A percentile compares a stretch with the other conserved stretches of the same genome.
These are phyloP conservation scores for Sphagnum magellanicum DNA, from an alignment of 228 moss, liverwort and hornwort species.

Conservation along the genomic window DNA sequence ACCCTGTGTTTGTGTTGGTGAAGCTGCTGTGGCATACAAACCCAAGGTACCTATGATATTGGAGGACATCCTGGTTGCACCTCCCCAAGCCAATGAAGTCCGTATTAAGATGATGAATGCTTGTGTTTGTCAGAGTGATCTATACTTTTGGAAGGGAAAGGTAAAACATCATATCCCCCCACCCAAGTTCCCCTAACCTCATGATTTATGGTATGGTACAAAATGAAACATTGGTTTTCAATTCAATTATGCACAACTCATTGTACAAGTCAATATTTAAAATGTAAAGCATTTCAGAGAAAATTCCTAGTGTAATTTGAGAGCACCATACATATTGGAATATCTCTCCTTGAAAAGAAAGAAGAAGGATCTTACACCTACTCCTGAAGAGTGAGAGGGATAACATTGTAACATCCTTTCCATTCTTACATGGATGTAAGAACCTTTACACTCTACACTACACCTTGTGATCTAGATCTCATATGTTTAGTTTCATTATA, in stretches of 20 bases:
- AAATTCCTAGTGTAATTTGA: not conserved
- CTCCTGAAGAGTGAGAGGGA: too few relatives aligned
- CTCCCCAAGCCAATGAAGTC: conserved; percentile 40
- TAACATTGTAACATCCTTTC: too few relatives aligned
- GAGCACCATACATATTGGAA: not conserved
- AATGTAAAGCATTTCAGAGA: not conserved
- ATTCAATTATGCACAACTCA: not conserved
- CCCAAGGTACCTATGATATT: conserved; percentile 20
- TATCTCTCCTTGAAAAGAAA: too few relatives aligned
- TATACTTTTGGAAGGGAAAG: conserved; percentile 39
- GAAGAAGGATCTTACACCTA: too few relatives aligned
- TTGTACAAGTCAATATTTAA: not conserved
- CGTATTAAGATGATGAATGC: conserved; percentile 31
- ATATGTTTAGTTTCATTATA: too few relatives aligned
- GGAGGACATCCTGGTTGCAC: conserved; percentile 43
- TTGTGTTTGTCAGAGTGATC: conserved; percentile 41
- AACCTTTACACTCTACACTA: too few relatives aligned
- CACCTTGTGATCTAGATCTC: too few relatives aligned
- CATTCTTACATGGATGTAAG: too few relatives aligned
- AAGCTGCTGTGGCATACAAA: conserved; percentile 40
- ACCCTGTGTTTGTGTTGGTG: not conserved
- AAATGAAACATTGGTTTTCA: not conserved
- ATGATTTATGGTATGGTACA: not conserved
- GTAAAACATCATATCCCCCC: too few relatives aligned
- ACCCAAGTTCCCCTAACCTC: not conserved